Evolutionary conservation across 768 basidiomycete genomes (phyloP).

Genomic region (Termitomyces sp.): DNA sequence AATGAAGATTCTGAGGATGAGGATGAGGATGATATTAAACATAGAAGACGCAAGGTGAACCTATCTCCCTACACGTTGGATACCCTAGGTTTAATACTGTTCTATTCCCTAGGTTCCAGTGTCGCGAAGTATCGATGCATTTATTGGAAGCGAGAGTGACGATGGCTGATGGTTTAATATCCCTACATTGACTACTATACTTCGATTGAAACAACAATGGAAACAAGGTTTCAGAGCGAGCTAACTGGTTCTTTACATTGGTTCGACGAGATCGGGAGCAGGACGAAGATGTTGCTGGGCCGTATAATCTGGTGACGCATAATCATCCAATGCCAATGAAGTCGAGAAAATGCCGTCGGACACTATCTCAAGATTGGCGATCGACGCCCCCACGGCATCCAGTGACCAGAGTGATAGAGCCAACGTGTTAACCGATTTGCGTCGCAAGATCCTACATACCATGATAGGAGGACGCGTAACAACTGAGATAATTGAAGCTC

Average conservation of each 20-base stretch:
- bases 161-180: slow-evolving; percentile 35
- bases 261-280: slow-evolving; percentile 17
- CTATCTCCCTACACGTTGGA: slow-evolving; percentile 5
- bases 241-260: slow-evolving; percentile 25
- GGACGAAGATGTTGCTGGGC: slow-evolving; percentile 32
- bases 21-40: slow-evolving; percentile 26
- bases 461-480: neutral
- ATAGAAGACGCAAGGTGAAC: slow-evolving; percentile 40
- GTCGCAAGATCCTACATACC: slow-evolving; percentile 33
- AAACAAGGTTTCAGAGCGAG: neutral
- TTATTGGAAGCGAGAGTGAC: slow-evolving; percentile 70
- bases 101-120: slow-evolving; percentile 24
- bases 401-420: slow-evolving; percentile 49
- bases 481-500: slow-evolving; percentile 6
- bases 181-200: neutral
- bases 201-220: neutral
- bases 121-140: slow-evolving; percentile 63
- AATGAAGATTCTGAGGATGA: slow-evolving; percentile 10
- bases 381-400: slow-evolving; percentile 36
- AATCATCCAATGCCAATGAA: slow-evolving; percentile 36
- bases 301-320: slow-evolving; percentile 37
- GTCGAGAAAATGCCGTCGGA: slow-evolving; percentile 44
- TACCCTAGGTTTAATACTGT: neutral
- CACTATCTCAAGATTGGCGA: slow-evolving; percentile 38
- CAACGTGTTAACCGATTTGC: slow-evolving; percentile 40